phyloP scores from a whole-genome alignment of 805 yeast genomes.

The Cyberlindnera lachancei region DNA sequence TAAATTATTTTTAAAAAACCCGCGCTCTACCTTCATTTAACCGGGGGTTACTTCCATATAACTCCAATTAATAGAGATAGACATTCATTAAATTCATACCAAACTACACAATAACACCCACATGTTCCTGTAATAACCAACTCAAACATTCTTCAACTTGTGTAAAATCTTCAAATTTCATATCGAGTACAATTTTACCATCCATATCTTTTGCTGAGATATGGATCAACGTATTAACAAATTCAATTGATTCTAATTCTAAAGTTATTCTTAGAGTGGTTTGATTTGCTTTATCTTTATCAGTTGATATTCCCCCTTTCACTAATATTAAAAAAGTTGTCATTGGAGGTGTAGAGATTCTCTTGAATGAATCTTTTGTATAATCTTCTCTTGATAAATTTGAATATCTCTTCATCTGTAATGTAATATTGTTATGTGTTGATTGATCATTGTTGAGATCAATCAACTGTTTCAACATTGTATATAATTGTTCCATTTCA shows the following conservation, averaged over 20 bases:
- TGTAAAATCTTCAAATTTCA: slow-evolving; percentile 40
- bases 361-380: slow-evolving; percentile 13
- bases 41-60: not conserved
- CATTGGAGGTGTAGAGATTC: slow-evolving; percentile 17
- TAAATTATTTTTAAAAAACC: no score
- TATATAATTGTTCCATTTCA: slow-evolving; percentile 20
- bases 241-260: slow-evolving; percentile 17
- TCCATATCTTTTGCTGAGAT: slow-evolving; percentile 16
- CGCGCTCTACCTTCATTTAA: no score
- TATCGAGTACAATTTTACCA: slow-evolving; percentile 35
- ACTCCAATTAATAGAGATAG: not conserved
- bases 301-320: no score
- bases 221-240: slow-evolving; percentile 14
- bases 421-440: no score
- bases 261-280: slow-evolving; percentile 7
- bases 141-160: slow-evolving; percentile 49
- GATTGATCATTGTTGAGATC: slow-evolving; percentile 10
- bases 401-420: slow-evolving; percentile 14
- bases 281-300: no score
- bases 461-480: slow-evolving; percentile 11
- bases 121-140: no score
- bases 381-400: slow-evolving; percentile 9
- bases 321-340: slow-evolving; percentile 22
- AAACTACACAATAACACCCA: slow-evolving; percentile 16
- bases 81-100: not conserved